Evolutionary conservation across 495 filamentous ascomycete species (phyloP).

Genomic region (Xeromyces bisporus): DNA sequence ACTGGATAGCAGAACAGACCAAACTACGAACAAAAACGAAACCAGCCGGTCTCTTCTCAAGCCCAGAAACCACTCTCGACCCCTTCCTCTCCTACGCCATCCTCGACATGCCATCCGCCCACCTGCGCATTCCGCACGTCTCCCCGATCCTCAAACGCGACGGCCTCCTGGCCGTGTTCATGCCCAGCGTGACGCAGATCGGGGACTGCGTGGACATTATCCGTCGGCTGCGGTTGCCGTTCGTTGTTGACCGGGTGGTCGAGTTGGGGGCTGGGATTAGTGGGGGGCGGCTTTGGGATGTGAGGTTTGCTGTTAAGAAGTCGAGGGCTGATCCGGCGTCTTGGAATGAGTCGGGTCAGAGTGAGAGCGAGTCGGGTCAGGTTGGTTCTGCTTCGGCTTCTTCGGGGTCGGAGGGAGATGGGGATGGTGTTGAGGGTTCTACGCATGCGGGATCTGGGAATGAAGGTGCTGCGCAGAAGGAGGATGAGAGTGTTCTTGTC

Average conservation of each 20-base stretch:
- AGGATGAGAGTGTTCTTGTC: conserved; percentile 37
- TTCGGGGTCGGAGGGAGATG: conserved; percentile 1
- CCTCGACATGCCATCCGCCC: conserved; percentile 49
- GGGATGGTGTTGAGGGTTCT: neutral
- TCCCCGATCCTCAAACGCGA: conserved; percentile 38
- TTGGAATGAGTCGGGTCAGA: conserved; percentile 9
- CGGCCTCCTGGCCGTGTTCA: conserved; percentile 50
- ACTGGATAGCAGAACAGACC: conserved; percentile 41
- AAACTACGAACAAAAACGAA: conserved; percentile 5
- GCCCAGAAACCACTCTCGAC: conserved; percentile 8
- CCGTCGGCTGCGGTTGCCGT: conserved; percentile 30
- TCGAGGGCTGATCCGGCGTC: conserved; percentile 25
- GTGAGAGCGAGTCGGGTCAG: conserved; percentile 5
- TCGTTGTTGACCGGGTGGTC: conserved; percentile 43
- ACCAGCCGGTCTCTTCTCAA: conserved; percentile 9
- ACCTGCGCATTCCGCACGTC: conserved; percentile 41
- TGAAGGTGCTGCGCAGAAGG: conserved; percentile 8
- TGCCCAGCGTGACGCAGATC: conserved; percentile 65
- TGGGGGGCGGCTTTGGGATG: conserved; percentile 47
- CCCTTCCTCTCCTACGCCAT: conserved; percentile 52
- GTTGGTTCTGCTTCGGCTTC: neutral
- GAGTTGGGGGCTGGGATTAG: conserved; percentile 44
- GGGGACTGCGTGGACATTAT: conserved; percentile 38
- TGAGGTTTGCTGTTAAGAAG: conserved; percentile 35
- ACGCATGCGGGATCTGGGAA: too few species aligned